phyloP scores from a whole-genome alignment of 176 grass and related monocot genomes.

The Carex scoparia region DNA sequence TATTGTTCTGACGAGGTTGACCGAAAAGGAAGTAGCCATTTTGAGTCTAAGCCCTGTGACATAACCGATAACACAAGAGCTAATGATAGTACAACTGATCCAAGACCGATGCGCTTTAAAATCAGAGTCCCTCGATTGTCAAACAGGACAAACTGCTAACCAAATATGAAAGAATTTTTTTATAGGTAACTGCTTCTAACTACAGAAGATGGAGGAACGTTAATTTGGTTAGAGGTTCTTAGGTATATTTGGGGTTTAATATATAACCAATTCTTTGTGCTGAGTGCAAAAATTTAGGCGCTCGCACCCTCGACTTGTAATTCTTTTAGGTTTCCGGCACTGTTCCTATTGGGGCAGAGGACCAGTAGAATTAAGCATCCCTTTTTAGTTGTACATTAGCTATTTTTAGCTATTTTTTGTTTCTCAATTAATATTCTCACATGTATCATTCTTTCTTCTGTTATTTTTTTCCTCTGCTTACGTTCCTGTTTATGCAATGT shows the following conservation, averaged over 20 bases:
- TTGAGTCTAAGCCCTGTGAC: constrained; percentile 9
- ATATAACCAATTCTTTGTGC: constrained; percentile 33
- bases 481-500: background rate
- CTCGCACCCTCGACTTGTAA: constrained; percentile 16
- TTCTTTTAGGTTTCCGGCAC: constrained; percentile 25
- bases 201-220: constrained; percentile 9
- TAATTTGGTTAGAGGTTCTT: constrained; percentile 26
- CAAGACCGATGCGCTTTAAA: constrained; percentile 38
- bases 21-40: background rate
- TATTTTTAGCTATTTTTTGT: constrained; percentile 1
- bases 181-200: constrained; percentile 35
- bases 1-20: constrained; percentile 42
- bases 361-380: constrained; percentile 13
- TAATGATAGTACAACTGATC: background rate
- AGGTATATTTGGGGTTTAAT: constrained; percentile 17
- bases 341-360: background rate
- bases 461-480: background rate
- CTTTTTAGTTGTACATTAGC: constrained; percentile 19
- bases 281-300: constrained; percentile 16
- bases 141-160: constrained; percentile 17
- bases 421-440: constrained; percentile 1
- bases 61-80: constrained; percentile 34
- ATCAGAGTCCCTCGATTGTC: constrained; percentile 53
- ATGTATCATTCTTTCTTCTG: background rate
- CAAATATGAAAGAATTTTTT: constrained; percentile 26